Base-by-base conservation (phyloP, 192 early-diverging fungal genomes). In the Geranomyces variabilis region DNA sequence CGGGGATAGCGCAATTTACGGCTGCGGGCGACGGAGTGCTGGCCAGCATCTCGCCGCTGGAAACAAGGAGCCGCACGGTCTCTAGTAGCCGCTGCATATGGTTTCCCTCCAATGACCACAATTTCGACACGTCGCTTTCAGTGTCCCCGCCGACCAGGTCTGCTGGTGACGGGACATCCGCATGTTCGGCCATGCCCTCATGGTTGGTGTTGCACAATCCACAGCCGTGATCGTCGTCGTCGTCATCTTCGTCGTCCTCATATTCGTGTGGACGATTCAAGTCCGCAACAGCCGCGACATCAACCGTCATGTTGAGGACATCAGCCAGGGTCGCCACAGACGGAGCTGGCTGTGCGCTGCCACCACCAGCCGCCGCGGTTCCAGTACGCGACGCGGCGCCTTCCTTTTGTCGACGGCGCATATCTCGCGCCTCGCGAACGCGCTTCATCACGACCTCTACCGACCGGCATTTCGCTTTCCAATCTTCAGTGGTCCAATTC, bases 391-490 rank as follows among this genome's bases (percentile, higher is more conserved):
- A 10, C 46, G 15, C 19, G 29, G 17, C 58, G 29, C 63, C 41
- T 13, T 64, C 63, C 56, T 63, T 64, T 1, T 71, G 67, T 24
- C 36, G 41, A 9, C 67, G 15, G 10, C 68, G 45, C 22, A 60
- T 19, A 19, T 70, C 69, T 22, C 75, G 17, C 10, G 75, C 68
- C 41, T 65, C 68, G 29, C 75, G 59, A 13, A 71, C 69, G 13
- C 69, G 59, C 29, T 70, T 76, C 68, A 76, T 75, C n/a, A 76
- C 75, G 13, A 64, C 63, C 55, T 76, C 75, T 10, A 76, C 69
- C 26, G 63, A 71, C 10, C 55, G 22, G 63, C 59, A 62, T 46
- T 76, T 71, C 33, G 67, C 68, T 31, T 65, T 47, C 68, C 68
- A 70, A 62, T 76, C 75, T 43, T 66, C 69, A 19, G 41, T 76